These are phyloP conservation scores for Phalaenopsis aphrodite DNA, from an alignment of 106 monocot species.

Conservation along the genomic window DNA sequence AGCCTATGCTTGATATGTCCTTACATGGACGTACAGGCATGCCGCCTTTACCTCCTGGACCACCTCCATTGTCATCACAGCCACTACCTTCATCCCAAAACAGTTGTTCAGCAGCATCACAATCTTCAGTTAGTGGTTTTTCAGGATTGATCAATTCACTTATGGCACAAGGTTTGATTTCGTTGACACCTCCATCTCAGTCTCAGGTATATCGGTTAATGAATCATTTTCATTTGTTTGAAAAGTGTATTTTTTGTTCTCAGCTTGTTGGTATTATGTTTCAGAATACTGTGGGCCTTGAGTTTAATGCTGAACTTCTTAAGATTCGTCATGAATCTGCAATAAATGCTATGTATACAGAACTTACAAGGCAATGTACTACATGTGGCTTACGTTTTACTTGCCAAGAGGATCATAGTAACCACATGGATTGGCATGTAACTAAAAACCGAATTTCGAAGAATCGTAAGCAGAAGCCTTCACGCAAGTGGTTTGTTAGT, in stretches of 20 bases:
- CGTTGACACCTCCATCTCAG: slow-evolving; percentile 36
- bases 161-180: slow-evolving; percentile 79
- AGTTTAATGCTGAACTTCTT: slow-evolving; percentile 73
- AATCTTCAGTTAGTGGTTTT: slow-evolving; percentile 31
- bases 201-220: slow-evolving; percentile 41
- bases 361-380: slow-evolving; percentile 85
- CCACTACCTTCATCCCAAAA: slow-evolving; percentile 22
- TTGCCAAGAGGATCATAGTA: slow-evolving; percentile 87
- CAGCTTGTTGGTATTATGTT: not conserved
- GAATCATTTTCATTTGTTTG: not conserved
- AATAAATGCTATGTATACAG: slow-evolving; percentile 68
- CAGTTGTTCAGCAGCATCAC: slow-evolving; percentile 24
- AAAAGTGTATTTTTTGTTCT: not conserved
- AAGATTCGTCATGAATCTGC: slow-evolving; percentile 75
- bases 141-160: slow-evolving; percentile 74
- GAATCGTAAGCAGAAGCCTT: slow-evolving; percentile 86
- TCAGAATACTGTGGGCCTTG: slow-evolving; percentile 62
- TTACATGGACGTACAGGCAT: slow-evolving; percentile 20
- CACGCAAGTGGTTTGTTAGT: slow-evolving; percentile 93
- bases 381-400: slow-evolving; percentile 89
- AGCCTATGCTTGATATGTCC: slow-evolving; percentile 9
- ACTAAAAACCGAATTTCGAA: slow-evolving; percentile 74
- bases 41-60: slow-evolving; percentile 69
- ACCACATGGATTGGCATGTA: slow-evolving; percentile 99
- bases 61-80: slow-evolving; percentile 39